Evolutionary conservation across 176 grass and related monocot genomes (phyloP).

Genomic region (Urochloa ruziziensis): DNA sequence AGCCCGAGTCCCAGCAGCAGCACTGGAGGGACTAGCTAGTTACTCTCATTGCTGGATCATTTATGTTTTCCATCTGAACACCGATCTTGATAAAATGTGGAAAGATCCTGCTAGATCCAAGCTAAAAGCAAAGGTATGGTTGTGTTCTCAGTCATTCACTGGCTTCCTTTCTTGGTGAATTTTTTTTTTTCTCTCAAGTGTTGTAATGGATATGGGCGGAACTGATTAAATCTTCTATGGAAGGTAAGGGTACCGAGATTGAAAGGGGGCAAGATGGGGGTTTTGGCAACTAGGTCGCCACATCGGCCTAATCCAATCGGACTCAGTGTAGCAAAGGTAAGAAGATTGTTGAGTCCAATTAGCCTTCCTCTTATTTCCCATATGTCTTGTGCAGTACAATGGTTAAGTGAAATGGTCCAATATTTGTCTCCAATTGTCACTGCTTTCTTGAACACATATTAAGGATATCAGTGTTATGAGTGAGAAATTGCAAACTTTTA

Average conservation of each 20-base stretch:
- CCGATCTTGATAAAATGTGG: slow-evolving; percentile 91
- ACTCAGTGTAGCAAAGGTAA: slow-evolving; percentile 92
- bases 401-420: neutral
- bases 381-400: neutral
- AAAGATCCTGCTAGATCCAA: slow-evolving; percentile 86
- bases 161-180: neutral
- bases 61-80: slow-evolving; percentile 95
- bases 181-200: neutral
- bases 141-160: neutral
- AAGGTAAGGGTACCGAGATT: slow-evolving; percentile 94
- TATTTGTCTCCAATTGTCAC: neutral
- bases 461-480: neutral
- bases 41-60: slow-evolving; percentile 96
- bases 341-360: neutral
- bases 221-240: slow-evolving; percentile 5
- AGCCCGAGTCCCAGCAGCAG: slow-evolving; percentile 51
- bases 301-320: slow-evolving; percentile 95
- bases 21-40: slow-evolving; percentile 70
- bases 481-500: neutral
- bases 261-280: slow-evolving; percentile 87
- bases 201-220: neutral
- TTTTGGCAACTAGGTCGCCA: slow-evolving; percentile 83
- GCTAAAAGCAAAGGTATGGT: slow-evolving; percentile 77
- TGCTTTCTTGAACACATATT: neutral
- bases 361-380: neutral